Percentiles rank a stretch among this genome's conserved stretches.
phyloP scores from a whole-genome alignment of 768 basidiomycete species.

The Psilocybe azurescens region DNA sequence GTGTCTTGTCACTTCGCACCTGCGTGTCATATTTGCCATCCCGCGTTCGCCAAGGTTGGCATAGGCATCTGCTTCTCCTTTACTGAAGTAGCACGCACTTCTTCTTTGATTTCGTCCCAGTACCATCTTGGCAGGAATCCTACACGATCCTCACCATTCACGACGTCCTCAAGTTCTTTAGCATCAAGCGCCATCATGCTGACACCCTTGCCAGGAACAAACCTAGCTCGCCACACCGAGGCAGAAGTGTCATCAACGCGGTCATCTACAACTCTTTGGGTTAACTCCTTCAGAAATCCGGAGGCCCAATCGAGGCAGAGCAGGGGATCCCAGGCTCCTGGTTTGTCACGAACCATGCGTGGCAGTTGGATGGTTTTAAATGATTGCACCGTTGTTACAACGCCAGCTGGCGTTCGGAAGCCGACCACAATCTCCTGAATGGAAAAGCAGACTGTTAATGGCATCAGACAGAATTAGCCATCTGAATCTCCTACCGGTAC shows the following conservation, averaged over 20 bases:
- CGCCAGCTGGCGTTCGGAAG: conserved; percentile 81
- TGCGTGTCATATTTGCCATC: conserved; percentile 27
- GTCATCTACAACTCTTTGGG: conserved; percentile 27
- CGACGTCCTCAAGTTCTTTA: conserved; percentile 59
- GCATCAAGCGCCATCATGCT: conserved; percentile 52
- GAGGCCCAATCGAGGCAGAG: conserved; percentile 80
- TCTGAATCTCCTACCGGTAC: conserved; percentile 67
- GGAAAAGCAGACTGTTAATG: conserved; percentile 21
- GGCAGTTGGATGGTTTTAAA: conserved; percentile 85
- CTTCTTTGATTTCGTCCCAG: conserved; percentile 46
- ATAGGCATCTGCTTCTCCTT: conserved; percentile 13
- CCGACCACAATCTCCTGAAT: conserved; percentile 83
- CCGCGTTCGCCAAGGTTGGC: conserved; percentile 19
- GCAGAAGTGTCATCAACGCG: conserved; percentile 21
- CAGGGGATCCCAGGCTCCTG: conserved; percentile 78
- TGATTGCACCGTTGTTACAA: conserved; percentile 65
- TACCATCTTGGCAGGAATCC: conserved; percentile 85
- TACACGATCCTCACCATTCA: conserved; percentile 70
- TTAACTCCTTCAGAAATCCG: conserved; percentile 48
- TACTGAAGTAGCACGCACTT: conserved; percentile 6
- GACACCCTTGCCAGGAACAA: conserved; percentile 65
- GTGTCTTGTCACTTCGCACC: conserved; percentile 19
- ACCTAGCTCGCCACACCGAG: conserved; percentile 73
- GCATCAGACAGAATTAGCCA: conserved; percentile 13
- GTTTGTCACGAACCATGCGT: conserved; percentile 74